These are phyloP conservation scores for Globisporangium sylvaticum DNA, from an alignment of 352 stramenopile genomes.

Conservation along the genomic window DNA sequence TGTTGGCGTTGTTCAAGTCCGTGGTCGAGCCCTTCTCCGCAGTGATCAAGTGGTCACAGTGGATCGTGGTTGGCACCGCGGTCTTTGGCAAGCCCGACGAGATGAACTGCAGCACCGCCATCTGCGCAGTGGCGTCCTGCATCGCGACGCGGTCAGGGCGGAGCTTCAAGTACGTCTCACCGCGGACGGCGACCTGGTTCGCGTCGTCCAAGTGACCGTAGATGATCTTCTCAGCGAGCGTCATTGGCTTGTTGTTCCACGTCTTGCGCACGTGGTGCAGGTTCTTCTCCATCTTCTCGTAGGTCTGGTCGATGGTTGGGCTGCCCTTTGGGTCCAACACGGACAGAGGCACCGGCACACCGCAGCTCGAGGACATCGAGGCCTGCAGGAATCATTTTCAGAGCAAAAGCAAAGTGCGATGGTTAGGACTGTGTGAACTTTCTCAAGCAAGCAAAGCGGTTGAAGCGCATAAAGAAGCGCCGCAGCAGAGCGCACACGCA, in stretches of 20 bases:
- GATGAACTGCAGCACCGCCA: slow-evolving; percentile 95
- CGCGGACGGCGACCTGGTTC: slow-evolving; percentile 75
- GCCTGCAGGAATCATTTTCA: slow-evolving; percentile 24
- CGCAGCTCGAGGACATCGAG: slow-evolving; percentile 72
- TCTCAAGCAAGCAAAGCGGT: not conserved
- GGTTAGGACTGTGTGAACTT: slow-evolving; percentile 4
- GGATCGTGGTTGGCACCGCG: slow-evolving; percentile 90
- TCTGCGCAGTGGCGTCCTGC: slow-evolving; percentile 93
- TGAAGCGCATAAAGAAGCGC: not conserved
- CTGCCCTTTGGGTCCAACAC: slow-evolving; percentile 89
- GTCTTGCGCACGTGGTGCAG: slow-evolving; percentile 87
- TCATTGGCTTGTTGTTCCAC: slow-evolving; percentile 86
- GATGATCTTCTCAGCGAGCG: slow-evolving; percentile 93
- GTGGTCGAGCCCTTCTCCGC: slow-evolving; percentile 88
- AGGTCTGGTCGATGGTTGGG: slow-evolving; percentile 91
- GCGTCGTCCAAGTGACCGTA: slow-evolving; percentile 92
- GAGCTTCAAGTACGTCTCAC: slow-evolving; percentile 92
- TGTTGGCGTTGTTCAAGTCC: slow-evolving; percentile 88
- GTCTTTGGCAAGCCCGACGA: slow-evolving; percentile 92
- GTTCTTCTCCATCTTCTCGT: slow-evolving; percentile 92
- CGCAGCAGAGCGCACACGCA: not conserved
- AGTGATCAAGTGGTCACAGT: slow-evolving; percentile 95
- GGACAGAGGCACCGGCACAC: slow-evolving; percentile 75
- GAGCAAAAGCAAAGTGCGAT: slow-evolving; percentile 11
- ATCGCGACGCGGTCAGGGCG: slow-evolving; percentile 91